Base-by-base conservation (phyloP, 805 yeast species). In the Wickerhamiella brachini region DNA sequence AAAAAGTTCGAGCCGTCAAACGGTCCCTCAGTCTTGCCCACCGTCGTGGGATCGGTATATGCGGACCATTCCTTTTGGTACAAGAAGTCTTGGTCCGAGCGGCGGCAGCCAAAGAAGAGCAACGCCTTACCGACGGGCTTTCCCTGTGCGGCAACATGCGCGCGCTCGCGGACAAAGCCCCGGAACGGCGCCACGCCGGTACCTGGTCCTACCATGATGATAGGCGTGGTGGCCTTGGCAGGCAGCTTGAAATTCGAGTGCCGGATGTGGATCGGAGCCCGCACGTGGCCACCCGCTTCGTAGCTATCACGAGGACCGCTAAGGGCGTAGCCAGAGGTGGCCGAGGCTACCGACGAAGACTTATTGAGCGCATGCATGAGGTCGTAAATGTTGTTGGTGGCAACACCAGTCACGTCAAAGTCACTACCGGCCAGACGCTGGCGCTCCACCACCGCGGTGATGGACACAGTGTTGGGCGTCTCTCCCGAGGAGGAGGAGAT, bases 141-240 rank as follows among this genome's bases (percentile, higher is more conserved):
- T 52, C 67, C 78, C 57, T 73, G 72, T 52, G 71, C 72, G 12
- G 69, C 69, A 62, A 72, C 77, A 41, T 70, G 65, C n/a, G 81
- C 84, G 62, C 89, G 82, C 65, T 90, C 98, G 71, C 94, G 81
- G 38, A 90, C 68, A 59, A 90, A 90, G 3, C 95, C 98, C 71
- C 98, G 81, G 73, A 93, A 86, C 55, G 98, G 98, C 9, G 98
- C 97, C 48, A 90, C 90, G 67, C 98, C 98, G 2, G 98, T 93
- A 57, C 98, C 98, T 45, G 98, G 97, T 26, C 98, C 98, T 62
- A 90, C 76, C 83, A 89, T 78, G 60, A 90, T 87, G 21, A 90
- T 75, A 17, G 97, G 97, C 31, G 81, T 79, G 2, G 77, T 68
- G 31, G 94, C 83, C 63, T 86, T 85, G 7, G 88, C 74, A 20